Evolutionary conservation across 768 basidiomycete species (phyloP).

Genomic region (Suillus clintonianus): DNA sequence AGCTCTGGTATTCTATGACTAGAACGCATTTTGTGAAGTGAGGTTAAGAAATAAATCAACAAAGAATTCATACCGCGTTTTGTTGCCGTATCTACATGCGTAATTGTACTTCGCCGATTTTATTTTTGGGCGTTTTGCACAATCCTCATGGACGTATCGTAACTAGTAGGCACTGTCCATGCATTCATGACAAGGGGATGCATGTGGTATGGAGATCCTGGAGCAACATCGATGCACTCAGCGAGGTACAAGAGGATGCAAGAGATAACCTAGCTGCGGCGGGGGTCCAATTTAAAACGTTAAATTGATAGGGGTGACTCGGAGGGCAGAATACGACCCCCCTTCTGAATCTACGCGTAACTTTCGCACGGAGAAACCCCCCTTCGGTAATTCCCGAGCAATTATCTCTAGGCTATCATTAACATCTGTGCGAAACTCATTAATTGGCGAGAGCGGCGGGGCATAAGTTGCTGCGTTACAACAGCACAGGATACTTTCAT

Average conservation of each 20-base stretch:
- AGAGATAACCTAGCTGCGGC: too few species aligned
- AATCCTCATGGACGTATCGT: neutral
- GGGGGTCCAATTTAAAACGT: too few species aligned
- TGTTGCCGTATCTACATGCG: neutral
- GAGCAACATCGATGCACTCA: neutral
- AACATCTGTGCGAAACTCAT: neutral
- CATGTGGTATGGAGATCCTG: neutral
- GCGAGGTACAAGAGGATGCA: neutral
- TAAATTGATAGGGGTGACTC: too few species aligned
- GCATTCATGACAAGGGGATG: neutral
- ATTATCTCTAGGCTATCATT: neutral
- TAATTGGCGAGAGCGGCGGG: neutral
- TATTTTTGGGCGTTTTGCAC: neutral
- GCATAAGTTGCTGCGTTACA: neutral
- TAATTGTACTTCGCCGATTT: neutral
- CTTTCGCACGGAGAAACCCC: neutral
- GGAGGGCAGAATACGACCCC: neutral
- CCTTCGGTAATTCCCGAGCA: neutral
- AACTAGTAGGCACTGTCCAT: neutral
- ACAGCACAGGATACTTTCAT: neutral
- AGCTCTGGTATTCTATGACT: constrained; percentile 10
- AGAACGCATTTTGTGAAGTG: neutral
- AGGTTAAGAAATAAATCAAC: neutral
- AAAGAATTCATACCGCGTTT: neutral
- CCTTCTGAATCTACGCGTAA: neutral